phyloP scores from a whole-genome alignment of 1,284 basidiomycete species.

The Ceratobasidium sp. region DNA sequence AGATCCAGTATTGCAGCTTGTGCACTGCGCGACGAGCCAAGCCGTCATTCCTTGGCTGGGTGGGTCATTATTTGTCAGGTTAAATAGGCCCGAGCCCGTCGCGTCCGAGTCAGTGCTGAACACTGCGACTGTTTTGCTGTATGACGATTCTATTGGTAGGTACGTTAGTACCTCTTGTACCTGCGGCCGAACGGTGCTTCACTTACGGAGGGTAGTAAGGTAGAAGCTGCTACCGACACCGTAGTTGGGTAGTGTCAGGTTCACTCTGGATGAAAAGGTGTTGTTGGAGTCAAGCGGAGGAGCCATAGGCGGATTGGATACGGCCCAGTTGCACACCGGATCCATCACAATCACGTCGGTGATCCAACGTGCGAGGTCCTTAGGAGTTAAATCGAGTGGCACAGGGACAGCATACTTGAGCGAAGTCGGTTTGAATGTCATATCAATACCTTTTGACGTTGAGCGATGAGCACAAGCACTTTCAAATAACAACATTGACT shows the following conservation, averaged over 20 bases:
- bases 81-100: conserved; percentile 8
- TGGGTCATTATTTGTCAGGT: conserved; percentile 25
- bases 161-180: background rate
- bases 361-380: conserved; percentile 14
- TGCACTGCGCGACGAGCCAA: conserved; percentile 36
- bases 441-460: conserved; percentile 18
- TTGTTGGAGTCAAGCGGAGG: background rate
- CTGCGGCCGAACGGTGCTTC: background rate
- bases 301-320: conserved; percentile 28
- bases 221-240: background rate
- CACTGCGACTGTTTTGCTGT: background rate
- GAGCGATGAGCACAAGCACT: background rate
- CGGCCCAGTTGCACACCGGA: conserved; percentile 33
- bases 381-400: conserved; percentile 15
- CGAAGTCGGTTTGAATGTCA: conserved; percentile 28
- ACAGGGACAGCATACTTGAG: conserved; percentile 32
- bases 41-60: conserved; percentile 16
- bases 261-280: background rate
- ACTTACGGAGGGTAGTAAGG: background rate
- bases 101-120: conserved; percentile 26
- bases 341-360: conserved; percentile 41
- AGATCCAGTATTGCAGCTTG: background rate
- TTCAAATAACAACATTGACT: background rate
- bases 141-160: background rate
- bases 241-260: conserved; percentile 4